A percentile compares a stretch with the other conserved stretches of the same genome.
phyloP scores from a whole-genome alignment of 106 monocot genomes.

The Hemerocallis citrina region DNA sequence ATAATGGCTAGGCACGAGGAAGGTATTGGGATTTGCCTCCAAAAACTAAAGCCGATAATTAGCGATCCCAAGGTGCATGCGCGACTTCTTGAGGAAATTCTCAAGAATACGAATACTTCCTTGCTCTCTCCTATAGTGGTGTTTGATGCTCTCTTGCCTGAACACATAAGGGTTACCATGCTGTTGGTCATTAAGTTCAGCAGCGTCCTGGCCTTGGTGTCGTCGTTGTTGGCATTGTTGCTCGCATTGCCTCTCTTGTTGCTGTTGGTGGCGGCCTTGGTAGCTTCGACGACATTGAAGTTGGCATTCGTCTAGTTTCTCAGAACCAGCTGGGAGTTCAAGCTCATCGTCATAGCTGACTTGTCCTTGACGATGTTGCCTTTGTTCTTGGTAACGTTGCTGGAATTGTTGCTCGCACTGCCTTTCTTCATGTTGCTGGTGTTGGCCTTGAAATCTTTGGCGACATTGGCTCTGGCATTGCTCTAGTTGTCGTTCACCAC shows the following conservation, averaged over 20 bases:
- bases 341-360: too few species aligned
- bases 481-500: neutral
- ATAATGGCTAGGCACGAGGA: conserved; percentile 29
- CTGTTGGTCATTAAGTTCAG: neutral
- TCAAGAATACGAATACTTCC: conserved; percentile 22
- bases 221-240: neutral
- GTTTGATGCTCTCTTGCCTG: conserved; percentile 19
- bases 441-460: neutral
- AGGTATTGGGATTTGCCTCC: conserved; percentile 33
- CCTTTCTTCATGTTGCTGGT: neutral
- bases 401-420: neutral
- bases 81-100: conserved; percentile 20
- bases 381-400: neutral
- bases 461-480: neutral
- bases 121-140: conserved; percentile 15
- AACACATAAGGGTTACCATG: conserved; percentile 20
- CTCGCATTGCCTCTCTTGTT: neutral
- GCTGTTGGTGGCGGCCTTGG: neutral
- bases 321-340: neutral
- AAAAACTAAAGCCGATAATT: conserved; percentile 27
- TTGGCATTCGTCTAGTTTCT: neutral
- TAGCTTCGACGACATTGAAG: neutral
- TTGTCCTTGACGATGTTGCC: neutral
- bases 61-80: conserved; percentile 18
- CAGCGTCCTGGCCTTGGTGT: neutral